A percentile compares a stretch with the other conserved stretches of the same genome.
Conservation (phyloP, 768 basidiomycete species). For the Cystofilobasidium macerans region DNA sequence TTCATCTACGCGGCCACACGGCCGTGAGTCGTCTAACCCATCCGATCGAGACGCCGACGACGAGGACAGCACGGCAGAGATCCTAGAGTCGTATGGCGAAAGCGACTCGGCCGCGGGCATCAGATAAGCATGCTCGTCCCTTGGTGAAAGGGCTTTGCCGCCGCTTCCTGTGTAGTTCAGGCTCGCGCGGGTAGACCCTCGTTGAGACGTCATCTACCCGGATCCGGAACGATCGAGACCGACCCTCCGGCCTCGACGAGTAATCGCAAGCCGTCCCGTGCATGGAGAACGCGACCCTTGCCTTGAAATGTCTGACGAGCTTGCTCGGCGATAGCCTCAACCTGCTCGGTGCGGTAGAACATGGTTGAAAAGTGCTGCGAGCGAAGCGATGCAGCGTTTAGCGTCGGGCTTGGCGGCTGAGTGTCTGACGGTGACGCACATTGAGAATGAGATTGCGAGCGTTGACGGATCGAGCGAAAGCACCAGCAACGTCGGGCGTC, state of each 20-base stretch:
- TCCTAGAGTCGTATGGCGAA: neutral
- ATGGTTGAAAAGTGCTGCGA: neutral
- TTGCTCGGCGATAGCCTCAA: neutral
- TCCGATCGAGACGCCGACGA: slow-evolving; percentile 15
- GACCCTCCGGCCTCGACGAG: neutral
- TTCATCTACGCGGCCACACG: too few relatives aligned
- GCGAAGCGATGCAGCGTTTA: neutral
- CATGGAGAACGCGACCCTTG: neutral
- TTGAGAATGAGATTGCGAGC: slow-evolving; percentile 60
- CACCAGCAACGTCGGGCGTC: slow-evolving; percentile 64
- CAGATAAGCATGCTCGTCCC: too few relatives aligned
- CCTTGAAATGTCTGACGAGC: neutral
- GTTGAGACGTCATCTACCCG: neutral
- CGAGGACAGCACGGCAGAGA: slow-evolving; percentile 11
- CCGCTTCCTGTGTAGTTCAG: too few relatives aligned
- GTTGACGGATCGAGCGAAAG: slow-evolving; percentile 53
- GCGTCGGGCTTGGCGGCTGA: too few relatives aligned
- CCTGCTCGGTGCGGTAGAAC: neutral
- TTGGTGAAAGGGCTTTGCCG: too few relatives aligned
- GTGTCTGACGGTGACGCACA: slow-evolving; percentile 40
- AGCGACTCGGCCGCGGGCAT: neutral
- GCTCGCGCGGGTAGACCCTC: too few relatives aligned
- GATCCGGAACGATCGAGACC: neutral
- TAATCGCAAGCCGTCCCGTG: neutral
- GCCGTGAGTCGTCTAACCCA: neutral